These are phyloP conservation scores for Beauveria brongniartii DNA, from an alignment of 2,329 filamentous ascomycete genomes.

Conservation along the genomic window DNA sequence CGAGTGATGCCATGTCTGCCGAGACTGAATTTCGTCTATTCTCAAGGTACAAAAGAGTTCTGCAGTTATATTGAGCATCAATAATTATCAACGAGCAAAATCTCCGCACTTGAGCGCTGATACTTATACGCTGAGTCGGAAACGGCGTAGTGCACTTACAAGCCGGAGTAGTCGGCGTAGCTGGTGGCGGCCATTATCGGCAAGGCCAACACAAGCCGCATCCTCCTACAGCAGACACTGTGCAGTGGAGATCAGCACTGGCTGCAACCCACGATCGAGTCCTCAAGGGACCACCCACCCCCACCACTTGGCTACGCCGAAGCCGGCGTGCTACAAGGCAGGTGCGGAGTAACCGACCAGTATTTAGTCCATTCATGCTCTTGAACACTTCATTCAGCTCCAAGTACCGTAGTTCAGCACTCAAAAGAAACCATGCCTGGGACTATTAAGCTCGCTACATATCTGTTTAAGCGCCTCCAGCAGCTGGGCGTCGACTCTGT, in stretches of 20 bases:
- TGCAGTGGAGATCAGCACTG: background rate
- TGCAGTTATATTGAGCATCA: background rate
- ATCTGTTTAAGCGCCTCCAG: conserved; percentile 50
- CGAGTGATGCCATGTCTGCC: conserved; percentile 1
- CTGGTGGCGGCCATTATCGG: background rate
- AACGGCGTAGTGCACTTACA: background rate
- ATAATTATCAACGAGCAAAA: background rate
- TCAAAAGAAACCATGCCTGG: conserved; percentile 14
- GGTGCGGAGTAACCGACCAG: background rate
- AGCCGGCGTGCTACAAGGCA: background rate
- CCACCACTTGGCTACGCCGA: conserved; percentile 3
- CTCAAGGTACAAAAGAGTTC: background rate
- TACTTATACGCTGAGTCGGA: conserved; percentile 4
- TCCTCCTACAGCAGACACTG: background rate
- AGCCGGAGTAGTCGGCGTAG: conserved; percentile 8
- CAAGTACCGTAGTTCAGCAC: background rate
- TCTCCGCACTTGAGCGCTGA: background rate
- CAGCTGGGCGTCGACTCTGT: conserved; percentile 52
- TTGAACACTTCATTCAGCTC: background rate
- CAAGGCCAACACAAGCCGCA: background rate
- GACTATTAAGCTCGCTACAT: conserved; percentile 43
- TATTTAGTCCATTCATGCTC: background rate
- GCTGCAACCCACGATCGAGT: background rate
- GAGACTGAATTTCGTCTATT: background rate
- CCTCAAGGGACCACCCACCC: background rate